Conservation (phyloP, 805 yeast species). For the Nakazawaea wickerhamii region DNA sequence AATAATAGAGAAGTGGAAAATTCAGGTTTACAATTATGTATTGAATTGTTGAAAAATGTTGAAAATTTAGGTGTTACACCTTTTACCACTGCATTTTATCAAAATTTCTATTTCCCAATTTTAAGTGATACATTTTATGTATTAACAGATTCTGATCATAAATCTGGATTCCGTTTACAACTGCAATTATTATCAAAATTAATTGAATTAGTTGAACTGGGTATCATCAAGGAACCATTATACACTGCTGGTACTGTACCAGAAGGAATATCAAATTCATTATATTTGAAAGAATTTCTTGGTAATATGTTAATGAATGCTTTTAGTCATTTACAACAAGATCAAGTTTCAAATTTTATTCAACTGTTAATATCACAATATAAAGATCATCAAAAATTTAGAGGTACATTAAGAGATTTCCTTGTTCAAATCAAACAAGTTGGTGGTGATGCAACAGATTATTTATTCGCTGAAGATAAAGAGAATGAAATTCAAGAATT, state of each 20-base stretch:
- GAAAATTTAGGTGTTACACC: conserved; percentile 66
- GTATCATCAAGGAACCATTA: conserved; percentile 70
- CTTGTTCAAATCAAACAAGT: conserved; percentile 91
- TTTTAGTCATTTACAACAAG: conserved; percentile 85
- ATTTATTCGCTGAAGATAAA: conserved; percentile 89
- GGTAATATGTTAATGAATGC: conserved; percentile 79
- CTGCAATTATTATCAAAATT: conserved; percentile 78
- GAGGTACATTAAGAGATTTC: conserved; percentile 87
- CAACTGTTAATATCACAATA: conserved; percentile 70
- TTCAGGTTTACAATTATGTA: conserved; percentile 77
- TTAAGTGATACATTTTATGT: conserved; percentile 90
- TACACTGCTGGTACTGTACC: conserved; percentile 80
- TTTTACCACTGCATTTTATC: conserved; percentile 81
- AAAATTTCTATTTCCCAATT: conserved; percentile 82
- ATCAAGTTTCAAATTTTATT: conserved; percentile 78
- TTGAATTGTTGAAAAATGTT: conserved; percentile 80
- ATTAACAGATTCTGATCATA: conserved; percentile 94
- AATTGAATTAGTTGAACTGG: conserved; percentile 75
- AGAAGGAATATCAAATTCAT: conserved; percentile 76
- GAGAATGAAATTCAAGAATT: conserved; percentile 71
- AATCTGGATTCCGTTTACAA: conserved; percentile 90
- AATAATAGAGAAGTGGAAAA: conserved; percentile 96
- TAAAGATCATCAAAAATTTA: conserved; percentile 69
- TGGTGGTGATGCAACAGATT: conserved; percentile 95
- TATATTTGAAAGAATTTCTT: conserved; percentile 72